A percentile compares a stretch with the other conserved stretches of the same genome.
phyloP scores from a whole-genome alignment of 2,329 filamentous ascomycete genomes.

The Claviceps paspali region DNA sequence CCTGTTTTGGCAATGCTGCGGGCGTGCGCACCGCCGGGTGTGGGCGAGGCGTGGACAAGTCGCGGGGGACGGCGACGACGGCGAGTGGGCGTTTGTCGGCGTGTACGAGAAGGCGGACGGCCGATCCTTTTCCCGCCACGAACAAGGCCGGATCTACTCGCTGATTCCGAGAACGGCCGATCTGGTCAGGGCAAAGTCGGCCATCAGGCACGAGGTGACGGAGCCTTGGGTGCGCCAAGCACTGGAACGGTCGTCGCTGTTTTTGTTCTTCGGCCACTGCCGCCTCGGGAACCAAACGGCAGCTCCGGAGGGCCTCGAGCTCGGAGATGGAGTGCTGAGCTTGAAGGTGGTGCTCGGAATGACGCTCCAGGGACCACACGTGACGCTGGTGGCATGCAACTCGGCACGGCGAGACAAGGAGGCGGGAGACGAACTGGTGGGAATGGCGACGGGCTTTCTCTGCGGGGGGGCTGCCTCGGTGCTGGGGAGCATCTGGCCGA shows the following conservation, averaged over 20 bases:
- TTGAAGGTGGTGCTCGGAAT: not conserved
- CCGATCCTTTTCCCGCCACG: not conserved
- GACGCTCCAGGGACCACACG: not conserved
- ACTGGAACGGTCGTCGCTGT: not conserved
- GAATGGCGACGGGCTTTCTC: not conserved
- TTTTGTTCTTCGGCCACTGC: not conserved
- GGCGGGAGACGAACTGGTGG: not conserved
- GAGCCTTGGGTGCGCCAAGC: not conserved
- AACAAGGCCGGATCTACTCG: not conserved
- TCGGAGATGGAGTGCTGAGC: not conserved
- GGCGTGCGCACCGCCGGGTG: not conserved
- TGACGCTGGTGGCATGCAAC: not conserved
- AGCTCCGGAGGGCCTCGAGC: not conserved
- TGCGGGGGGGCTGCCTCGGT: not conserved
- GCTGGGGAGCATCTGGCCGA: not conserved
- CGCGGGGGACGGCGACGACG: not conserved
- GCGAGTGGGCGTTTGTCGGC: not conserved
- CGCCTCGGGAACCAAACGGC: not conserved
- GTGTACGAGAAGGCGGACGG: not conserved
- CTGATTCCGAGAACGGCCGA: not conserved
- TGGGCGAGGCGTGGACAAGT: not conserved
- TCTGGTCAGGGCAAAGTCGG: not conserved
- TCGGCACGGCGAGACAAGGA: not conserved
- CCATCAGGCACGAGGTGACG: not conserved
- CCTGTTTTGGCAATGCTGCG: slow-evolving; percentile 3